These are phyloP conservation scores for Kodamaea kaohsiungensis DNA, from an alignment of 805 yeast genomes.

Conservation along the genomic window DNA sequence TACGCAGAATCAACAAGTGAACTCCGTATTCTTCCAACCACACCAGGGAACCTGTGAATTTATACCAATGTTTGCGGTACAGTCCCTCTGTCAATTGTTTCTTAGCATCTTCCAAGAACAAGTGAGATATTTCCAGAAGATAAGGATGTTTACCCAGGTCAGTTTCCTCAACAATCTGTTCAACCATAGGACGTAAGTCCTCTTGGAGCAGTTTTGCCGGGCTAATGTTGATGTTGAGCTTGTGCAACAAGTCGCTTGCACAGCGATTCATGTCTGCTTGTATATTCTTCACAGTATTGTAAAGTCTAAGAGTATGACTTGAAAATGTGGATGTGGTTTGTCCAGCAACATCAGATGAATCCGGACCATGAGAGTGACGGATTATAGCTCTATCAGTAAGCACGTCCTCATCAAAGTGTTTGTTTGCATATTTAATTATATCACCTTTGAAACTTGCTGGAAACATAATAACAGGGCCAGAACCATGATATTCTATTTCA, in stretches of 20 bases:
- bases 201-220: conserved; percentile 1
- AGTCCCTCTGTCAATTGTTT: conserved; percentile 8
- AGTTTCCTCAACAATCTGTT: background rate
- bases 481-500: background rate
- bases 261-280: background rate
- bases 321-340: background rate
- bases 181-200: conserved; percentile 6
- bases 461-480: background rate
- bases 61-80: conserved; percentile 39
- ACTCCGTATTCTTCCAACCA: conserved; percentile 53
- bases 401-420: conserved; percentile 1
- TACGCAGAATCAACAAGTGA: conserved; percentile 45
- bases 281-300: conserved; percentile 2
- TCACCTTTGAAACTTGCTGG: conserved; percentile 5
- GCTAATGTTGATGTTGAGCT: conserved; percentile 2
- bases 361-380: background rate
- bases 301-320: background rate
- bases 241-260: background rate
- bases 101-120: conserved; percentile 21
- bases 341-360: background rate
- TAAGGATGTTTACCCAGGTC: conserved; percentile 6
- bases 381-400: background rate
- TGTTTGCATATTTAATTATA: background rate
- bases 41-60: conserved; percentile 53
- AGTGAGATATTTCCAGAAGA: conserved; percentile 3